These are phyloP conservation scores for Tetrahymena malaccensis DNA, from an alignment of 73 alveolate genomes.

Conservation along the genomic window DNA sequence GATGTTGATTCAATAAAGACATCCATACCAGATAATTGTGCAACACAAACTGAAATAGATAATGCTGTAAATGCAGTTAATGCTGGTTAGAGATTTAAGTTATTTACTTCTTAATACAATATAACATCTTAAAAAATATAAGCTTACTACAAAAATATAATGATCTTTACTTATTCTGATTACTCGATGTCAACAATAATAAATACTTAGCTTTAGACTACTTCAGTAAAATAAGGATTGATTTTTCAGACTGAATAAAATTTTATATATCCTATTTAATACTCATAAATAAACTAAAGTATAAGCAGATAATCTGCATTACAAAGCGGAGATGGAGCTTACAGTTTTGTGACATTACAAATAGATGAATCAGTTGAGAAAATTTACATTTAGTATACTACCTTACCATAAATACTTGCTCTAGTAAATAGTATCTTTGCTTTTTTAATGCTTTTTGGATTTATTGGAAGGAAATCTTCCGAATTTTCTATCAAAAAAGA, in stretches of 20 bases:
- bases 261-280: neutral
- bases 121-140: neutral
- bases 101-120: neutral
- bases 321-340: neutral
- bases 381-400: neutral
- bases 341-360: neutral
- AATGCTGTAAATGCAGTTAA: neutral
- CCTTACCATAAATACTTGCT: neutral
- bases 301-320: neutral
- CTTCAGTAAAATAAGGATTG: neutral
- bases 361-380: neutral
- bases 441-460: neutral
- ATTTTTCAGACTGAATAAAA: neutral
- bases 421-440: neutral
- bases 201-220: neutral
- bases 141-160: too few relatives aligned
- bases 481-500: neutral
- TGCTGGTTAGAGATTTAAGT: neutral
- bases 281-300: neutral
- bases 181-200: neutral
- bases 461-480: neutral
- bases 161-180: neutral
- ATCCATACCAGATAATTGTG: neutral
- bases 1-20: neutral
- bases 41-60: neutral